Conservation (phyloP, 1,139 yeast genomes). For the Magnusiomyces suaveolens region DNA sequence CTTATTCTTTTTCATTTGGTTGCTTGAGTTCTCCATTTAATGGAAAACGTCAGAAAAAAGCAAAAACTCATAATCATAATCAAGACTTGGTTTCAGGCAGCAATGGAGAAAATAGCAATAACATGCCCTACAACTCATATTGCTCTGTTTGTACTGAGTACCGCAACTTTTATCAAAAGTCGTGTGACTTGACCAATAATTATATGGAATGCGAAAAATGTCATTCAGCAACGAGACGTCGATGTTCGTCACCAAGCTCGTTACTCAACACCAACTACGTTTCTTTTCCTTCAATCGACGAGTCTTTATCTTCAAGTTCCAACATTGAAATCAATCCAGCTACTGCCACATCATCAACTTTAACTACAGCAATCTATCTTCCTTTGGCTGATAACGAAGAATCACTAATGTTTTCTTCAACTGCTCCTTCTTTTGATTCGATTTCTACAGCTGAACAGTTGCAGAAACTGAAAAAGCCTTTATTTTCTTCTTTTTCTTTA, state of each 20-base stretch:
- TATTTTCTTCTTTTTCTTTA: not conserved
- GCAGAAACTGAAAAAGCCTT: not conserved
- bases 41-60: not conserved
- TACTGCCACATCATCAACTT: not conserved
- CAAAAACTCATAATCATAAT: not conserved
- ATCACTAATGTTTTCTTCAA: not conserved
- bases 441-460: not conserved
- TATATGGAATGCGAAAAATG: conserved; percentile 4
- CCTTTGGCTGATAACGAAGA: not conserved
- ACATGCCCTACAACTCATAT: not conserved
- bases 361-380: not conserved
- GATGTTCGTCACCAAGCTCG: not conserved
- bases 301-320: not conserved
- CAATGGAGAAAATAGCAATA: not conserved
- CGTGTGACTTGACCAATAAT: not conserved
- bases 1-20: not conserved
- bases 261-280: not conserved
- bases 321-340: not conserved
- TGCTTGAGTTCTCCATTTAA: not conserved
- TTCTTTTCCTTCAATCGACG: conserved; percentile 5
- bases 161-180: not conserved
- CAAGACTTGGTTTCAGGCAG: not conserved
- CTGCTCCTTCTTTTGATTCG: not conserved
- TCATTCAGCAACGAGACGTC: not conserved
- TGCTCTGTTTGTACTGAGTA: conserved; percentile 3